Conservation (phyloP, 352 stramenopile genomes). For the Pythium chondricola region DNA sequence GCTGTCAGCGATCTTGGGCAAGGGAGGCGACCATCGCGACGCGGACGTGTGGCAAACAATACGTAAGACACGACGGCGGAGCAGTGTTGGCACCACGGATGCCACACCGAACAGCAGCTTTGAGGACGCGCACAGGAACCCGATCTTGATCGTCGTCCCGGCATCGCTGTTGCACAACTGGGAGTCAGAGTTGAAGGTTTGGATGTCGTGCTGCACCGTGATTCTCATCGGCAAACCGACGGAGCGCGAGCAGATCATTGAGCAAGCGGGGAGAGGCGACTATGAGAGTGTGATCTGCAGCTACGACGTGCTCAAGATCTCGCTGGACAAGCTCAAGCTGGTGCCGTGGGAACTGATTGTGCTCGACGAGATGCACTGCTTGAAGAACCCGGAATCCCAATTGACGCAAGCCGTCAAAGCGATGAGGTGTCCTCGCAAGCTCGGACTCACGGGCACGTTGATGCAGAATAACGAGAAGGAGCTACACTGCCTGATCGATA, state of each 20-base stretch:
- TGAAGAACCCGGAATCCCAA: slow-evolving; percentile 96
- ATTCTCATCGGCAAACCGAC: slow-evolving; percentile 55
- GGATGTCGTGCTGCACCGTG: slow-evolving; percentile 66
- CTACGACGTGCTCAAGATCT: slow-evolving; percentile 89
- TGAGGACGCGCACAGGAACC: slow-evolving; percentile 43
- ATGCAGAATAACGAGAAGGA: slow-evolving; percentile 88
- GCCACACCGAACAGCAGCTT: slow-evolving; percentile 82
- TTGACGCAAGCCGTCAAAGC: slow-evolving; percentile 76
- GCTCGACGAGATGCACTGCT: slow-evolving; percentile 98
- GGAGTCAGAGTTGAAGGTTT: slow-evolving; percentile 98
- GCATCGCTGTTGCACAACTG: slow-evolving; percentile 98
- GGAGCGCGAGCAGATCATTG: slow-evolving; percentile 49
- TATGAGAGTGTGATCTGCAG: slow-evolving; percentile 80
- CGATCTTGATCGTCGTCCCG: slow-evolving; percentile 97
- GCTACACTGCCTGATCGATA: slow-evolving; percentile 70
- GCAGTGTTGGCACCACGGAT: slow-evolving; percentile 22
- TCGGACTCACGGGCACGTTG: slow-evolving; percentile 87
- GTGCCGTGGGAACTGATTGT: slow-evolving; percentile 91
- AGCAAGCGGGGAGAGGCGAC: slow-evolving; percentile 64
- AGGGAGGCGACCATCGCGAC: slow-evolving; percentile 91
- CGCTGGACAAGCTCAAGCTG: slow-evolving; percentile 71
- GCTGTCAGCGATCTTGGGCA: slow-evolving; percentile 88
- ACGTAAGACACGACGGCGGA: slow-evolving; percentile 88
- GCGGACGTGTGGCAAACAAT: slow-evolving; percentile 93
- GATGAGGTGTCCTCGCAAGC: slow-evolving; percentile 49